Evolutionary conservation across 2,329 filamentous ascomycete species (phyloP).

Genomic region (Verticillium nonalfalfae): DNA sequence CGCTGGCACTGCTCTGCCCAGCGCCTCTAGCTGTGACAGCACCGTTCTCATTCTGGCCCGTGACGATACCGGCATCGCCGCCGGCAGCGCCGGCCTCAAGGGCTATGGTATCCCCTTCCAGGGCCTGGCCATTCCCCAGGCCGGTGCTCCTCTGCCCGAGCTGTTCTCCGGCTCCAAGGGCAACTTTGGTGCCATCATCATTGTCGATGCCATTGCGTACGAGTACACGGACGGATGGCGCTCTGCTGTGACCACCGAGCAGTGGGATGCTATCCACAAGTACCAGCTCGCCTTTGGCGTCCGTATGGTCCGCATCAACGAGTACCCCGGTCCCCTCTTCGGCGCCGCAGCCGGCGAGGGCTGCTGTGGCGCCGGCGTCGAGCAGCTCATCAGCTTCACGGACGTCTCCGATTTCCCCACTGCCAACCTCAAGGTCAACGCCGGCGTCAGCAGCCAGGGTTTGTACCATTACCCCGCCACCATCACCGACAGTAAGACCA

Average conservation of each 20-base stretch:
- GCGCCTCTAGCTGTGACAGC: not conserved
- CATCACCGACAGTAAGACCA: constrained; percentile 45
- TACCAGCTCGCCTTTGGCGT: constrained; percentile 54
- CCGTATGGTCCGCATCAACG: constrained; percentile 54
- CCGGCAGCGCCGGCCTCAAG: constrained; percentile 47
- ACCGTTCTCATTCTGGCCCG: constrained; percentile 38
- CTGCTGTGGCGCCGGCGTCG: constrained; percentile 40
- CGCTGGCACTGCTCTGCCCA: not conserved
- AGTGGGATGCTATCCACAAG: constrained; percentile 49
- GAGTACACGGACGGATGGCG: constrained; percentile 40
- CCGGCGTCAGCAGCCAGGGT: constrained; percentile 39
- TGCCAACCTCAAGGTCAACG: constrained; percentile 43
- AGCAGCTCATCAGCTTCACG: constrained; percentile 47
- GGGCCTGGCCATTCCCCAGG: constrained; percentile 45
- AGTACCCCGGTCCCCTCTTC: constrained; percentile 44
- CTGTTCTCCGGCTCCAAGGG: constrained; percentile 44
- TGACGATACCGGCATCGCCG: constrained; percentile 40
- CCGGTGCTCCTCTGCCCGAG: constrained; percentile 41
- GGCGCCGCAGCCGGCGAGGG: constrained; percentile 27
- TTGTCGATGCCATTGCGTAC: constrained; percentile 47
- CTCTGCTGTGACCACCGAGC: constrained; percentile 47
- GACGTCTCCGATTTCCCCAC: constrained; percentile 46
- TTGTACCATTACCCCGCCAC: constrained; percentile 55
- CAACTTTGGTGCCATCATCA: constrained; percentile 49
- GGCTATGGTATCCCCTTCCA: constrained; percentile 57